Conservation (phyloP, 768 basidiomycete genomes). For the Russula vinacea region DNA sequence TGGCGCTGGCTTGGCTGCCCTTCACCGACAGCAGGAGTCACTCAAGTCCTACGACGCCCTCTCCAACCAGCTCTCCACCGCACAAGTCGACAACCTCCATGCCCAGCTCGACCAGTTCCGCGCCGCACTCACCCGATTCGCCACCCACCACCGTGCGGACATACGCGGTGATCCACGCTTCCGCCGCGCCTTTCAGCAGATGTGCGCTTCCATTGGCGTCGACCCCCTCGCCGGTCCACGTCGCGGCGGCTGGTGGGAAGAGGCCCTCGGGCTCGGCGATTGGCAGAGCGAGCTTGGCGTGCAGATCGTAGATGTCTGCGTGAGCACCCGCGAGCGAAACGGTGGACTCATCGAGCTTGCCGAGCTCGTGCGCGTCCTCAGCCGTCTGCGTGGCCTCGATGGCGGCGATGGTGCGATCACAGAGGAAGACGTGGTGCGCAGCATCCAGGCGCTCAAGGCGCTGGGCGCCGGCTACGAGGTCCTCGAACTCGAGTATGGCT, state of each 20-base stretch:
- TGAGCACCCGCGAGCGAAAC: slow-evolving; percentile 82
- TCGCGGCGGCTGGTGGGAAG: slow-evolving; percentile 89
- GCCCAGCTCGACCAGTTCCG: slow-evolving; percentile 83
- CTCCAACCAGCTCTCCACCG: slow-evolving; percentile 69
- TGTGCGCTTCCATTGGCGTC: slow-evolving; percentile 93
- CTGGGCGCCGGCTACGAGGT: slow-evolving; percentile 91
- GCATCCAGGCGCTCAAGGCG: slow-evolving; percentile 83
- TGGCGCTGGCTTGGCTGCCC: slow-evolving; percentile 84
- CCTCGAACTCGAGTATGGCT: slow-evolving; percentile 69
- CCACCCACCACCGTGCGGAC: slow-evolving; percentile 74
- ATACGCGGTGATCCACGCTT: slow-evolving; percentile 84
- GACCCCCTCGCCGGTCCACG: slow-evolving; percentile 88
- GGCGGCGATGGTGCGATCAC: slow-evolving; percentile 61
- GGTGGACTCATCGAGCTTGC: slow-evolving; percentile 89
- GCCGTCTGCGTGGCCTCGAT: slow-evolving; percentile 66
- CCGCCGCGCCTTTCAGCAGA: slow-evolving; percentile 88
- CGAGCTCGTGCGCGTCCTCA: slow-evolving; percentile 78
- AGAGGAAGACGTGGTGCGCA: slow-evolving; percentile 78
- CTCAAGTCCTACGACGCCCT: slow-evolving; percentile 78
- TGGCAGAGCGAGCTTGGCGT: slow-evolving; percentile 97
- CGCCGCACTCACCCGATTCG: slow-evolving; percentile 79
- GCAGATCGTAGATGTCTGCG: slow-evolving; percentile 90
- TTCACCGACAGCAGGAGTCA: slow-evolving; percentile 83
- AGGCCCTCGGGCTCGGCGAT: slow-evolving; percentile 82
- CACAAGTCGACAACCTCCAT: slow-evolving; percentile 76